A percentile compares a stretch with the other conserved stretches of the same genome.
These are phyloP conservation scores for Penicillium sclerotiorum DNA, from an alignment of 2,329 filamentous ascomycete species.

Conservation along the genomic window DNA sequence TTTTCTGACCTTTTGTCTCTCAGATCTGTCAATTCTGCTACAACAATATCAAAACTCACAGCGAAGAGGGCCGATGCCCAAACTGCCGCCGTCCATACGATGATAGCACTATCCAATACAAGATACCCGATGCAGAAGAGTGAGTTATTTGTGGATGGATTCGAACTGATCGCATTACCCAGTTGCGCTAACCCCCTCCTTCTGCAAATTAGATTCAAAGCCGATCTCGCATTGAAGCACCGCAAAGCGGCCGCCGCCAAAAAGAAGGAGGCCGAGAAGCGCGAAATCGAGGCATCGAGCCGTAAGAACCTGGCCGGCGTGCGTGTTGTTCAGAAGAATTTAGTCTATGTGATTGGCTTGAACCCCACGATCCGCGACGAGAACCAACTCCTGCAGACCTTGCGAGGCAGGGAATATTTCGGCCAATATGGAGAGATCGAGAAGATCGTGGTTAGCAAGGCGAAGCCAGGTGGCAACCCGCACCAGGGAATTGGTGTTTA, in stretches of 20 bases:
- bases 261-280: conserved; percentile 94
- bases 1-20: conserved; percentile 11
- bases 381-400: conserved; percentile 77
- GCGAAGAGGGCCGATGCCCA: conserved; percentile 91
- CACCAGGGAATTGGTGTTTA: conserved; percentile 94
- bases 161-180: not conserved
- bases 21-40: conserved; percentile 99
- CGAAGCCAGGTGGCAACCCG: conserved; percentile 70
- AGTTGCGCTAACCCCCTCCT: not conserved
- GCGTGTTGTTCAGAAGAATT: conserved; percentile 95
- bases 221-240: conserved; percentile 66
- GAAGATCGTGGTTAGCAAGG: conserved; percentile 97
- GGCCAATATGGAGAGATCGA: conserved; percentile 98
- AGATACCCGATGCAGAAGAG: conserved; percentile 93
- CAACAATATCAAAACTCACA: conserved; percentile 98
- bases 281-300: conserved; percentile 92
- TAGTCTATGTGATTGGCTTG: conserved; percentile 95
- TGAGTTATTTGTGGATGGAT: conserved; percentile 52
- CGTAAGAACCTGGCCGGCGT: conserved; percentile 95
- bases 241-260: conserved; percentile 88
- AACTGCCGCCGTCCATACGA: conserved; percentile 95
- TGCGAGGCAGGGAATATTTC: conserved; percentile 91
- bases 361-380: conserved; percentile 92
- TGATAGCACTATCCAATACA: conserved; percentile 96
- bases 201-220: conserved; percentile 47